Evolutionary conservation across 345 rosid species (phyloP).

Genomic region (Brassica juncea): DNA sequence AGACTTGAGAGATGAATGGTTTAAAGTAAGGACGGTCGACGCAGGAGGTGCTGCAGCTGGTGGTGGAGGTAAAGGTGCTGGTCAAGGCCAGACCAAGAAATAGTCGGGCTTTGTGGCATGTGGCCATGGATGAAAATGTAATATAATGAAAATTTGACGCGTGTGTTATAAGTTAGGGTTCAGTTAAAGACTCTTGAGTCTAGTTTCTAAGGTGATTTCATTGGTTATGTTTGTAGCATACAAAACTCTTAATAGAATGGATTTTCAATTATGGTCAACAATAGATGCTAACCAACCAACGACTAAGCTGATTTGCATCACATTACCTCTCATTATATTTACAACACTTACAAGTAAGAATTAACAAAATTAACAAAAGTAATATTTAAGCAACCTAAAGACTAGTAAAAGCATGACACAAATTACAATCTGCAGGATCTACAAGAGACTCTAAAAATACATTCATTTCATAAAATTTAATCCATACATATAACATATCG

Average conservation of each 20-base stretch:
- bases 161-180: background rate
- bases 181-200: background rate
- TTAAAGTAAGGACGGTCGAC: slow-evolving; percentile 35
- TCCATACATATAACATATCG: no score
- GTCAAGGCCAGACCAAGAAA: slow-evolving; percentile 39
- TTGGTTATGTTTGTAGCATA: background rate
- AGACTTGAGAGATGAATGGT: slow-evolving; percentile 29
- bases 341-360: slow-evolving; percentile 27
- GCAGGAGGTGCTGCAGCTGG: slow-evolving; percentile 11
- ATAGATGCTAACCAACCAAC: slow-evolving; percentile 3
- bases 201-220: slow-evolving; percentile 11
- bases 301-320: slow-evolving; percentile 23
- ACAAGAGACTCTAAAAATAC: no score
- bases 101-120: slow-evolving; percentile 23
- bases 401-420: no score
- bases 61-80: slow-evolving; percentile 36
- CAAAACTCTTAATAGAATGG: slow-evolving; percentile 11
- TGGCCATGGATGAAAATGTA: slow-evolving; percentile 16
- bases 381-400: no score
- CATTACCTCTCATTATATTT: slow-evolving; percentile 22
- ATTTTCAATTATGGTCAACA: background rate
- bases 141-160: background rate
- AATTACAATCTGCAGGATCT: no score
- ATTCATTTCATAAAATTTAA: no score
- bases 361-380: no score